Evolutionary conservation across 768 basidiomycete genomes (phyloP).

Genomic region (Multifurca ochricompacta): DNA sequence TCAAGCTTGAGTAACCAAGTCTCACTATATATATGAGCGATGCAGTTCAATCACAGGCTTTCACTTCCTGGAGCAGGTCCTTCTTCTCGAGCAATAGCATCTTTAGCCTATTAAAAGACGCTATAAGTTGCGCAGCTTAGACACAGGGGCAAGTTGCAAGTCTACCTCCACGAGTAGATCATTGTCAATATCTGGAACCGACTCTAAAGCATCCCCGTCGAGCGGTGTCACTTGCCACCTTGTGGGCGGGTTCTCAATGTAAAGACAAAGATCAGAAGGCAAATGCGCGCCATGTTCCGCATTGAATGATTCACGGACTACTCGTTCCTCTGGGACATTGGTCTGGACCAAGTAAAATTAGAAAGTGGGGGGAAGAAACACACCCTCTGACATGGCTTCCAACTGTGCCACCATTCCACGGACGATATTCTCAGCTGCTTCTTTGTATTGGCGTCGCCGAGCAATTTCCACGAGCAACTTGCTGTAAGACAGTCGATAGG

Average conservation of each 20-base stretch:
- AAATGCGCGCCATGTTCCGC: slow-evolving; percentile 64
- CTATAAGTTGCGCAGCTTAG: neutral
- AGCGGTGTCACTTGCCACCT: slow-evolving; percentile 60
- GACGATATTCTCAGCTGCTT: slow-evolving; percentile 57
- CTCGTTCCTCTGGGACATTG: slow-evolving; percentile 53
- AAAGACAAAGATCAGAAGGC: slow-evolving; percentile 74
- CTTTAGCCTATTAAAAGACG: slow-evolving; percentile 27
- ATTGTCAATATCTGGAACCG: slow-evolving; percentile 51
- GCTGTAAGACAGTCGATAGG: slow-evolving; percentile 66
- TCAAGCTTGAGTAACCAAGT: too few species aligned
- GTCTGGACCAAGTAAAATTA: neutral
- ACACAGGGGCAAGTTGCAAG: neutral
- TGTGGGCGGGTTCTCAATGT: slow-evolving; percentile 66
- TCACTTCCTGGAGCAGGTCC: slow-evolving; percentile 14
- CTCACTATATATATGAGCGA: too few species aligned
- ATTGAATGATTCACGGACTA: slow-evolving; percentile 60
- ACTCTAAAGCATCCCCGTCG: slow-evolving; percentile 47
- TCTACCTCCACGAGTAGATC: slow-evolving; percentile 53
- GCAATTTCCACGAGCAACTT: slow-evolving; percentile 69
- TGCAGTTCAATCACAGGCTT: slow-evolving; percentile 8
- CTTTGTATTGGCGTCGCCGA: slow-evolving; percentile 57
- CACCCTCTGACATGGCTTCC: slow-evolving; percentile 59
- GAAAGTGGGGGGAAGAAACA: slow-evolving; percentile 6
- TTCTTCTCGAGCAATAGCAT: slow-evolving; percentile 20
- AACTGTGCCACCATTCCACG: slow-evolving; percentile 59